Evolutionary conservation across 2,329 filamentous ascomycete species (phyloP).

Genomic region (Talaromyces sp.): DNA sequence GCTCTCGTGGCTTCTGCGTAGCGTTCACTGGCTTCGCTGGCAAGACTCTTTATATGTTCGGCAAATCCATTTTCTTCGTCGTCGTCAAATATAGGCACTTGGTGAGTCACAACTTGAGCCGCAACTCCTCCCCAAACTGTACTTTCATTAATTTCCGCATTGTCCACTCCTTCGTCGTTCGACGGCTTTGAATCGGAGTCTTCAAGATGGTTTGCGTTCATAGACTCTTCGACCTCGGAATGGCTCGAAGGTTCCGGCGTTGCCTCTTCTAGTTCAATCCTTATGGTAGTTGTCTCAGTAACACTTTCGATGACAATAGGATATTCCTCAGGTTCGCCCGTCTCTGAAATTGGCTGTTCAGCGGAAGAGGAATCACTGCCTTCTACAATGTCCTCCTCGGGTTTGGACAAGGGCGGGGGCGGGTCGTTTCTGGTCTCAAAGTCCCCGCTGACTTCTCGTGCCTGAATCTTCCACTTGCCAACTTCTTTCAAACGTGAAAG

Average conservation of each 20-base stretch:
- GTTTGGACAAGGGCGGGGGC: conserved; percentile 30
- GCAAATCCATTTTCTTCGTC: conserved; percentile 47
- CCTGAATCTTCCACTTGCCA: conserved; percentile 74
- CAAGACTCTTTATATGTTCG: conserved; percentile 48
- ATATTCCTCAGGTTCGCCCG: conserved; percentile 12
- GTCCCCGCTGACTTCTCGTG: conserved; percentile 68
- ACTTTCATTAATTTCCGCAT: conserved; percentile 14
- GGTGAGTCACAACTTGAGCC: conserved; percentile 46
- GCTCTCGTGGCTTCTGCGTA: conserved; percentile 52
- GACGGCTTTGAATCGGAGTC: background rate
- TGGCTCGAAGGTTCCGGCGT: background rate
- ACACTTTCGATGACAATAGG: conserved; percentile 13
- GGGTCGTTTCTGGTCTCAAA: conserved; percentile 60
- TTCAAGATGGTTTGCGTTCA: background rate
- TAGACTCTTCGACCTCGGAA: background rate
- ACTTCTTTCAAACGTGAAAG: conserved; percentile 76
- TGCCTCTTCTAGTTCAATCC: conserved; percentile 9
- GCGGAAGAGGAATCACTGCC: background rate
- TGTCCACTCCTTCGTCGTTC: background rate
- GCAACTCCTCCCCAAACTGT: conserved; percentile 54
- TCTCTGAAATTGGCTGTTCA: background rate
- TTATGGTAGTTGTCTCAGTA: conserved; percentile 24
- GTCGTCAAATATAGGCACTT: conserved; percentile 47
- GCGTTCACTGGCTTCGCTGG: conserved; percentile 49
- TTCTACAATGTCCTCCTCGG: conserved; percentile 8